Percentiles rank a stretch among this genome's conserved stretches.
These are phyloP conservation scores for Canna indica DNA, from an alignment of 176 grass and related monocot genomes.

Conservation along the genomic window DNA sequence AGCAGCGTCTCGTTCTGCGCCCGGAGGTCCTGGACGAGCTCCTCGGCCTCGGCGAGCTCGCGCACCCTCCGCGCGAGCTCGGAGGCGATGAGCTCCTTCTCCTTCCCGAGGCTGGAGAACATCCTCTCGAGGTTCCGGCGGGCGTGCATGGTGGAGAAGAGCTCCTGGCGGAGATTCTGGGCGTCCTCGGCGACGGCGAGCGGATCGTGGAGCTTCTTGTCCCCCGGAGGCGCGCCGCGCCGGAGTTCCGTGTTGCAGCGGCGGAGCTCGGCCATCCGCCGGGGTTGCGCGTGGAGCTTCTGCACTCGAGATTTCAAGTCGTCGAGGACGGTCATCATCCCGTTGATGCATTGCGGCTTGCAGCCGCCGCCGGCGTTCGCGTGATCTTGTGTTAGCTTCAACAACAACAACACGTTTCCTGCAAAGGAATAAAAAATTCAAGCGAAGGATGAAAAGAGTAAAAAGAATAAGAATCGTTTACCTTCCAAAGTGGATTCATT, in stretches of 20 bases:
- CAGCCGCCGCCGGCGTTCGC: neutral
- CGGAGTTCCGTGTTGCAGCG: conserved; percentile 22
- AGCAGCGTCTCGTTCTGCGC: conserved; percentile 21
- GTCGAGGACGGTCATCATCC: conserved; percentile 8
- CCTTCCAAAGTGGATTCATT: conserved; percentile 4
- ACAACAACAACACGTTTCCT: neutral
- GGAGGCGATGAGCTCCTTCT: conserved; percentile 22
- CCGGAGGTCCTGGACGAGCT: conserved; percentile 21
- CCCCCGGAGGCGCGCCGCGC: neutral
- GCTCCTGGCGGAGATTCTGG: conserved; percentile 21
- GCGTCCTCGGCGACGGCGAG: conserved; percentile 10
- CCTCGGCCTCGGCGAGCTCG: conserved; percentile 24
- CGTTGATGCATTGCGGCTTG: conserved; percentile 2
- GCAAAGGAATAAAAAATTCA: neutral
- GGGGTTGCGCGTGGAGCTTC: neutral
- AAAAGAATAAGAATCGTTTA: neutral
- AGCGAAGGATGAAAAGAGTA: neutral
- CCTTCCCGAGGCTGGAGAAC: conserved; percentile 29
- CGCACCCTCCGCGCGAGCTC: conserved; percentile 29
- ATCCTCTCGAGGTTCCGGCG: conserved; percentile 24
- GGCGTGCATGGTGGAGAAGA: conserved; percentile 11
- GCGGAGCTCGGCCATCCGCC: conserved; percentile 6
- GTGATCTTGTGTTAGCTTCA: neutral
- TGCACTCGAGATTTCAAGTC: conserved; percentile 11
- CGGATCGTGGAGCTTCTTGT: conserved; percentile 9